phyloP scores from a whole-genome alignment of 2,329 filamentous ascomycete genomes.

The Claviceps sp. region DNA sequence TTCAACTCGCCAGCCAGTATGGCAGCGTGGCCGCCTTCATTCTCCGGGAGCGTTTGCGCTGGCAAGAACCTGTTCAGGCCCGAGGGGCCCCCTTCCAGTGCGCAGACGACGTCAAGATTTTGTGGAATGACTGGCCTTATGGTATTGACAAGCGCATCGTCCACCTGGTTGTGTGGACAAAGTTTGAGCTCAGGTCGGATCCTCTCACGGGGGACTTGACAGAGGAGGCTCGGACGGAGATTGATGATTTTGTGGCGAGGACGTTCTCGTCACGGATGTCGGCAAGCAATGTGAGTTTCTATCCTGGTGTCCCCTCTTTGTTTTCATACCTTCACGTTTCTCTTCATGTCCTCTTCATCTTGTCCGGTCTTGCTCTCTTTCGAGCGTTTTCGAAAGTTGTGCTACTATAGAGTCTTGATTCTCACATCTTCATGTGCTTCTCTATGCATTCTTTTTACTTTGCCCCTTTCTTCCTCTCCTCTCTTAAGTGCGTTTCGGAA shows the following conservation, averaged over 20 bases:
- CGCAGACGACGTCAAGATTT: conserved; percentile 52
- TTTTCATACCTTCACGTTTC: background rate
- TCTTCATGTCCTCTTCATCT: background rate
- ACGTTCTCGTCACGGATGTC: conserved; percentile 47
- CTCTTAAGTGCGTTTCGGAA: background rate
- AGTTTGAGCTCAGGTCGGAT: conserved; percentile 67
- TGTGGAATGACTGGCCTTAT: conserved; percentile 93
- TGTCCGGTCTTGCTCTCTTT: background rate
- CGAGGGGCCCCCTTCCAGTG: conserved; percentile 27
- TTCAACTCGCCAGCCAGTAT: conserved; percentile 48
- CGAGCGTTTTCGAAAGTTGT: no score
- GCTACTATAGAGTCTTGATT: no score
- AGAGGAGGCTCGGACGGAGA: conserved; percentile 43
- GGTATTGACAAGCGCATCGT: conserved; percentile 65
- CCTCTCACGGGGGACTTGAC: conserved; percentile 52
- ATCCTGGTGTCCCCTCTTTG: background rate
- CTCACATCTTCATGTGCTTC: background rate
- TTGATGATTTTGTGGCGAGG: conserved; percentile 56
- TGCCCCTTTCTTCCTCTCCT: background rate
- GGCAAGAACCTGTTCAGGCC: conserved; percentile 36
- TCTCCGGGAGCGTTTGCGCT: conserved; percentile 53
- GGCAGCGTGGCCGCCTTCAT: conserved; percentile 72
- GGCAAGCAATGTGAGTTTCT: conserved; percentile 37
- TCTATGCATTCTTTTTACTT: background rate
- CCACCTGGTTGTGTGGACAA: conserved; percentile 87